A percentile compares a stretch with the other conserved stretches of the same genome.
Evolutionary conservation across 345 rosid genomes (phyloP).

Genomic region (Eucalyptus viminalis): DNA sequence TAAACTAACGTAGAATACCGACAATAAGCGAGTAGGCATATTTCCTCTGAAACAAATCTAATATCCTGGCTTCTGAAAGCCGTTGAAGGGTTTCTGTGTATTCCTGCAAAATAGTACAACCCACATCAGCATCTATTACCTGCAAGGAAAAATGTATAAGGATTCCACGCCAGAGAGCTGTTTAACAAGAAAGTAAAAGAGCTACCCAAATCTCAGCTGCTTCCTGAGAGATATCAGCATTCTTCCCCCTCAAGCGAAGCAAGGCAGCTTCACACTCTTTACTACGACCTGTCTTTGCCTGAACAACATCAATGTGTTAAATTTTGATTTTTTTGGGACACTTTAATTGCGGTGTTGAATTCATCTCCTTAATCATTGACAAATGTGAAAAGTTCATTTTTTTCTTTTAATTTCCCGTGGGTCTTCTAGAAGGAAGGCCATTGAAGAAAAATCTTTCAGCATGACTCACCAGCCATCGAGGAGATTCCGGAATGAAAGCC

Average conservation of each 20-base stretch:
- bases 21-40: conserved; percentile 28
- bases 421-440: not conserved
- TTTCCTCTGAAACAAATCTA: conserved; percentile 24
- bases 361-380: not conserved
- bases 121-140: not conserved
- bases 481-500: conserved; percentile 38
- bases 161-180: not conserved
- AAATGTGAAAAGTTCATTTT: not conserved
- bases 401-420: too few relatives aligned
- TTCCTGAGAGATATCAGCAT: conserved; percentile 27
- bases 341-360: not conserved
- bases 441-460: not conserved
- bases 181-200: not conserved
- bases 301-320: not conserved
- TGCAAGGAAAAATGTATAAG: not conserved
- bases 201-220: conserved; percentile 29
- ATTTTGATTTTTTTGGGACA: not conserved
- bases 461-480: conserved; percentile 46
- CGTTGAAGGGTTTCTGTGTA: conserved; percentile 13
- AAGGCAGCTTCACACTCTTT: conserved; percentile 17
- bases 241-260: conserved; percentile 14
- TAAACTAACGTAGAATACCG: not conserved
- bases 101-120: conserved; percentile 1
- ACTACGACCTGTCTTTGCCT: conserved; percentile 27
- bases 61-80: conserved; percentile 14